phyloP scores from a whole-genome alignment of 768 basidiomycete genomes.

The Trametes cinnabarina region DNA sequence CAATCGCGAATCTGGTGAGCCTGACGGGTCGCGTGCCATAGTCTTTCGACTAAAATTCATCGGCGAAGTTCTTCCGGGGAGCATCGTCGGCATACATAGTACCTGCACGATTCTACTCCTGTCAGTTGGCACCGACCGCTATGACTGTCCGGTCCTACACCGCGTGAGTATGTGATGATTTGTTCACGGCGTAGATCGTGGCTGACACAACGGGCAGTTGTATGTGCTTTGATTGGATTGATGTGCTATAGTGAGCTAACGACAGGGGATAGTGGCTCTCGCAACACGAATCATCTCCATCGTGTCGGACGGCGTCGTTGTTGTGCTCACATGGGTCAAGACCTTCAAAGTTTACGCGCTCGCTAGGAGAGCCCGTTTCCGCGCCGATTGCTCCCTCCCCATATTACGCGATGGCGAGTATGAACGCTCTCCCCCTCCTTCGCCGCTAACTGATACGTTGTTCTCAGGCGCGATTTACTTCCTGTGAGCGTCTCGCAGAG shows the following conservation, averaged over 20 bases:
- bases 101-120: conserved; percentile 3
- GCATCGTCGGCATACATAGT: conserved; percentile 4
- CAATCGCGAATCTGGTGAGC: conserved; percentile 13
- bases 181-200: too few relatives aligned
- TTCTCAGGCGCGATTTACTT: conserved; percentile 12
- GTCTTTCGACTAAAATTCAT: neutral
- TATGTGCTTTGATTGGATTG: neutral
- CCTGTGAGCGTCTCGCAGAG: neutral
- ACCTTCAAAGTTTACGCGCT: conserved; percentile 5
- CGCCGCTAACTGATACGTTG: neutral
- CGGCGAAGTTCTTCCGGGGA: conserved; percentile 6
- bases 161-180: neutral
- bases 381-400: conserved; percentile 2
- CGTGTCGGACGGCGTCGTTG: conserved; percentile 16
- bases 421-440: too few relatives aligned
- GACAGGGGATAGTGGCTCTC: conserved; percentile 9
- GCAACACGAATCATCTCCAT: conserved; percentile 16
- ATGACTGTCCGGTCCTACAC: conserved; percentile 5
- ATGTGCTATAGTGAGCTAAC: too few relatives aligned
- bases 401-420: conserved; percentile 13
- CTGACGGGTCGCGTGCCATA: too few relatives aligned
- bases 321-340: conserved; percentile 18
- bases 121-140: conserved; percentile 6
- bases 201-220: neutral
- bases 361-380: neutral